Evolutionary conservation across 2,329 filamentous ascomycete species (phyloP).

Genomic region (Alternaria gansuensis): DNA sequence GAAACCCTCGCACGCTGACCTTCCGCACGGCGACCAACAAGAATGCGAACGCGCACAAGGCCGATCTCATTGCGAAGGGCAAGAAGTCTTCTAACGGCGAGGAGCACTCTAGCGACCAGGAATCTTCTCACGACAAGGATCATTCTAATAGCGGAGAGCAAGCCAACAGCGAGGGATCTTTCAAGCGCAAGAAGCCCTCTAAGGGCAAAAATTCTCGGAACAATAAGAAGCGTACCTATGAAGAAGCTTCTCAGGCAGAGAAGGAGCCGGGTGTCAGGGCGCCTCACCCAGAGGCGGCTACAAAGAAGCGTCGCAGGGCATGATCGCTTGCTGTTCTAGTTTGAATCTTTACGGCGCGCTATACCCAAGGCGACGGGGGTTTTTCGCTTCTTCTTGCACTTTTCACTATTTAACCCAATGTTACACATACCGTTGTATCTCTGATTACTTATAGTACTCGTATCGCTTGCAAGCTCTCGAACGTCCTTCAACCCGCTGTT

Average conservation of each 20-base stretch:
- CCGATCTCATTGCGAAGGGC: neutral
- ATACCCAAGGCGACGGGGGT: neutral
- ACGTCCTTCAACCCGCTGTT: neutral
- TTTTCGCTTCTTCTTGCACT: neutral
- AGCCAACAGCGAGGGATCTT: neutral
- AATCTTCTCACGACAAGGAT: no score
- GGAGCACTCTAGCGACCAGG: neutral
- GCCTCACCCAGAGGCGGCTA: neutral
- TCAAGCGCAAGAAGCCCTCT: neutral
- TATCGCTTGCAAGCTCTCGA: neutral
- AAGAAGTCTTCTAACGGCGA: neutral
- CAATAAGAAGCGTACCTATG: neutral
- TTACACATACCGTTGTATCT: neutral
- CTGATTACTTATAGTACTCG: neutral
- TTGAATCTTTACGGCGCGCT: neutral
- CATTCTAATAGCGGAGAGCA: neutral
- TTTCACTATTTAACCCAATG: neutral
- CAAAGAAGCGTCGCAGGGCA: neutral
- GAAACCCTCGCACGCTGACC: constrained; percentile 14
- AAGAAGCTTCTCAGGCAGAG: neutral
- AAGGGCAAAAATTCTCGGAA: neutral
- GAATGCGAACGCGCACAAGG: constrained; percentile 15
- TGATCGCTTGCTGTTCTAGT: neutral
- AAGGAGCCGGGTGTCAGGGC: neutral
- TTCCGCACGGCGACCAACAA: constrained; percentile 20